Evolutionary conservation across 2,329 filamentous ascomycete genomes (phyloP).

Genomic region (Microcera coccophila): DNA sequence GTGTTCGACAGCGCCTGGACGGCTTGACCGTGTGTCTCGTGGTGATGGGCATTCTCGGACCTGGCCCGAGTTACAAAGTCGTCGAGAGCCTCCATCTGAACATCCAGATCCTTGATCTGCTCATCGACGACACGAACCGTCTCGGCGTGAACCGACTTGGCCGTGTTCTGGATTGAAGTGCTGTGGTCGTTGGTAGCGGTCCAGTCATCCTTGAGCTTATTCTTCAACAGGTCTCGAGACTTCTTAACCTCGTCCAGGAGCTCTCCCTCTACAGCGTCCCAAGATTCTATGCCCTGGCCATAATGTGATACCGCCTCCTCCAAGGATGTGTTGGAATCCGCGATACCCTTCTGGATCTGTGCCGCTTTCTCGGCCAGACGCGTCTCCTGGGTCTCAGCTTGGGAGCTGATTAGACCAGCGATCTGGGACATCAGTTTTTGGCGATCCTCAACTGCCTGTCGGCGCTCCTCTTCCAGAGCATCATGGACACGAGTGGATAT

Average conservation of each 20-base stretch:
- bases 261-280: slow-evolving; percentile 64
- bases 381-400: slow-evolving; percentile 68
- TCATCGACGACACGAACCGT: slow-evolving; percentile 86
- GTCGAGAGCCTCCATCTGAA: slow-evolving; percentile 86
- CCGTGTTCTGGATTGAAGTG: slow-evolving; percentile 75
- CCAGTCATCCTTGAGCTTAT: slow-evolving; percentile 83
- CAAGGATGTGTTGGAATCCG: slow-evolving; percentile 59
- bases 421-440: slow-evolving; percentile 73
- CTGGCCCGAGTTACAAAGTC: slow-evolving; percentile 83
- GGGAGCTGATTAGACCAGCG: slow-evolving; percentile 67
- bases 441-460: slow-evolving; percentile 68
- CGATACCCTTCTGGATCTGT: slow-evolving; percentile 60
- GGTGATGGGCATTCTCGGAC: slow-evolving; percentile 73
- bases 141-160: slow-evolving; percentile 83
- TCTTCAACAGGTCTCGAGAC: slow-evolving; percentile 75
- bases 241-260: slow-evolving; percentile 67
- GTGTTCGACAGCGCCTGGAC: slow-evolving; percentile 62
- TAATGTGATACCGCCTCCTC: slow-evolving; percentile 64
- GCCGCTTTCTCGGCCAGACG: slow-evolving; percentile 63
- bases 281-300: slow-evolving; percentile 66
- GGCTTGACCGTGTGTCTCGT: slow-evolving; percentile 63
- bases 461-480: slow-evolving; percentile 71
- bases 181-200: slow-evolving; percentile 74
- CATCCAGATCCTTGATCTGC: slow-evolving; percentile 80
- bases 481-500: slow-evolving; percentile 65